Base-by-base conservation (phyloP, 2,329 filamentous ascomycete species). In the Fusarium sarcochroum region DNA sequence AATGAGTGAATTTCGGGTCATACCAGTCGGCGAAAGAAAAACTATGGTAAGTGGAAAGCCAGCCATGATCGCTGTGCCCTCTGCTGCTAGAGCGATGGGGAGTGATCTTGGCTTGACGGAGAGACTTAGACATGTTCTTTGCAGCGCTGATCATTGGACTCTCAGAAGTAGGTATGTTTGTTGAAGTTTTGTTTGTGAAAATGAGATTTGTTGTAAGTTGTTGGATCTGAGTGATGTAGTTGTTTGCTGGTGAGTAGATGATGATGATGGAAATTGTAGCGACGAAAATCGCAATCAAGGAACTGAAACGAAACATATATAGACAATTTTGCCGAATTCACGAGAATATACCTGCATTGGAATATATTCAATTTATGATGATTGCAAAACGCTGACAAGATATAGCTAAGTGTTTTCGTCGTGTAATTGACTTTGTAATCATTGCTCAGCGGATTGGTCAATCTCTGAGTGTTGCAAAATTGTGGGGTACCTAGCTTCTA, bases 11-110 rank as follows among this genome's bases (percentile, higher is more conserved):
- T 25, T 80, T 77, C 3, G 91, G 90, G 76, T 93, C 86, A 78
- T 90, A 89, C 85, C 85, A 89, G 75, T 86, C 84, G 41, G 92
- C 92, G 79, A 97, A 97, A 74, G 87, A 91, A 84, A 97, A 97
- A 67, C 90, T 93, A 83, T 97, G 93, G 81, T 92, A 96, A 9
- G 90, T 91, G 81, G 95, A 91, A 10, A 97, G 87, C 93, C 93
- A 97, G 78, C 91, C 93, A 78, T 97, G 92, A 77, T 97, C 88
- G 35, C 88, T 87, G 78, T 94, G 91, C 32, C 93, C 93, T 51
- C 94, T 87, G 44, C 87, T 84, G 61, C 85, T 83, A 71, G 92
- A 96, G 60, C 87, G 89, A 68, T 94, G 92, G 53, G 91, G 90
- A 37, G 87, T 87, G 81, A 97, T 91, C 74, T 91, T 92, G 72